Evolutionary conservation across 2,329 filamentous ascomycete genomes (phyloP).

Genomic region (Nemania serpens): DNA sequence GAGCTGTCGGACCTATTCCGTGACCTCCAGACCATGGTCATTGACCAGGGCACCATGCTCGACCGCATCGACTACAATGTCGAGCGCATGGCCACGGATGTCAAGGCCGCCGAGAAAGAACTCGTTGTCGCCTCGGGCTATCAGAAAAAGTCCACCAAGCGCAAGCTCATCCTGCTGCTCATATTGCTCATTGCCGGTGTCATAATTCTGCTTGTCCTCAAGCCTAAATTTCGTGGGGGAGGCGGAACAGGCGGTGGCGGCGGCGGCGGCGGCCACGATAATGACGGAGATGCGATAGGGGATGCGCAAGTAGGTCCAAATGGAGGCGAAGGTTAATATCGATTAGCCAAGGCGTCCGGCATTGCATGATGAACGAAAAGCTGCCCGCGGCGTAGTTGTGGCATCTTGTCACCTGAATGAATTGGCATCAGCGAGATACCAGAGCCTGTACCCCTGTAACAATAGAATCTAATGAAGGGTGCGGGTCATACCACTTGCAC

Average conservation of each 20-base stretch:
- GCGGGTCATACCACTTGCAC: slow-evolving; percentile 7
- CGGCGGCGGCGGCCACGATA: slow-evolving; percentile 4
- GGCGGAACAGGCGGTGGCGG: slow-evolving; percentile 20
- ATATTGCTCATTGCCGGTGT: slow-evolving; percentile 82
- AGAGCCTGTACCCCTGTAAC: slow-evolving; percentile 25
- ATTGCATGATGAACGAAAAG: not conserved
- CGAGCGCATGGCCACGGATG: slow-evolving; percentile 89
- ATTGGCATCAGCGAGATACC: slow-evolving; percentile 11
- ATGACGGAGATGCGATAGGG: slow-evolving; percentile 3
- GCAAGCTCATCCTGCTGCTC: slow-evolving; percentile 90
- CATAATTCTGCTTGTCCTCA: slow-evolving; percentile 82
- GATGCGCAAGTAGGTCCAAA: slow-evolving; percentile 6
- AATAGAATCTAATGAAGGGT: slow-evolving; percentile 29
- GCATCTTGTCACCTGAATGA: slow-evolving; percentile 5
- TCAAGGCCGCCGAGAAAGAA: slow-evolving; percentile 92
- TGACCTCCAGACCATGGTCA: slow-evolving; percentile 93
- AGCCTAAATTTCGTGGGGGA: slow-evolving; percentile 63
- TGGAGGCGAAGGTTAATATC: slow-evolving; percentile 17
- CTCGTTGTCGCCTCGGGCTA: slow-evolving; percentile 87
- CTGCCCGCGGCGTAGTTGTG: not conserved
- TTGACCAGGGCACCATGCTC: slow-evolving; percentile 87
- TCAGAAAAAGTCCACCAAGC: slow-evolving; percentile 84
- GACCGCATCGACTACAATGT: slow-evolving; percentile 98
- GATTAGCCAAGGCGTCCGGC: not conserved
- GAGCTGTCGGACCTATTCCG: slow-evolving; percentile 96